Percentiles rank a stretch among this genome's conserved stretches.
Evolutionary conservation across 1,139 yeast genomes (phyloP).

Genomic region (Martiniozyma asiatica): DNA sequence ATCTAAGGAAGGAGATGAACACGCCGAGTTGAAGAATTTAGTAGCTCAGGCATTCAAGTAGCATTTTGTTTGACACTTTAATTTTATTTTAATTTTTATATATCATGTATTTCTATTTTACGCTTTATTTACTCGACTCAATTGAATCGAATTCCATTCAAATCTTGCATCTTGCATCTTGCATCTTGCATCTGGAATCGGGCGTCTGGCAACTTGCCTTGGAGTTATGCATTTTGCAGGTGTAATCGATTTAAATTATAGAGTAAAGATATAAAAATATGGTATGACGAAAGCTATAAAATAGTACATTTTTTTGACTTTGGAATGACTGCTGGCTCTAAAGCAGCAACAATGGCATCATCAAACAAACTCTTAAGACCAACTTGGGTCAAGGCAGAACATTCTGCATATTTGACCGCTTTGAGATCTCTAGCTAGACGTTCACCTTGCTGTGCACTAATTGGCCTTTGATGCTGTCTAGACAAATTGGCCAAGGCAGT

Average conservation of each 20-base stretch:
- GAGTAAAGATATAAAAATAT: too few species aligned
- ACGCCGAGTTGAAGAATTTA: conserved; percentile 20
- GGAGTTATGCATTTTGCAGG: too few species aligned
- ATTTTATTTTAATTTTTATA: too few species aligned
- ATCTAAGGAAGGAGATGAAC: conserved; percentile 14
- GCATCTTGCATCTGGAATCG: too few species aligned
- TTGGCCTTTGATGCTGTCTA: conserved; percentile 83
- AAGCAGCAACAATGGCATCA: conserved; percentile 93
- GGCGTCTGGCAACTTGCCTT: too few species aligned
- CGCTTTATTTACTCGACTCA: too few species aligned
- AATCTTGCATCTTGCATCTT: too few species aligned
- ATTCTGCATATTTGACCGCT: conserved; percentile 93
- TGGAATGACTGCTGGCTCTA: conserved; percentile 81
- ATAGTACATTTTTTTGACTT: conserved; percentile 77
- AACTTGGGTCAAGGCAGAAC: conserved; percentile 95
- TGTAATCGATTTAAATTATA: too few species aligned
- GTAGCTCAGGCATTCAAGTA: conserved; percentile 24
- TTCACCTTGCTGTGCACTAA: conserved; percentile 80
- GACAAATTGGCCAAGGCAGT: conserved; percentile 79
- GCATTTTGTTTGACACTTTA: too few species aligned
- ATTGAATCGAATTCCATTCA: too few species aligned
- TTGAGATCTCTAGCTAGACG: conserved; percentile 85
- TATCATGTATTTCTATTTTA: too few species aligned
- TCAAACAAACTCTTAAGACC: conserved; percentile 94
- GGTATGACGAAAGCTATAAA: too few species aligned